Percentiles rank a stretch among this genome's conserved stretches.
Conservation (phyloP, 1,139 yeast species). For the Yamadazyma triangularis region DNA sequence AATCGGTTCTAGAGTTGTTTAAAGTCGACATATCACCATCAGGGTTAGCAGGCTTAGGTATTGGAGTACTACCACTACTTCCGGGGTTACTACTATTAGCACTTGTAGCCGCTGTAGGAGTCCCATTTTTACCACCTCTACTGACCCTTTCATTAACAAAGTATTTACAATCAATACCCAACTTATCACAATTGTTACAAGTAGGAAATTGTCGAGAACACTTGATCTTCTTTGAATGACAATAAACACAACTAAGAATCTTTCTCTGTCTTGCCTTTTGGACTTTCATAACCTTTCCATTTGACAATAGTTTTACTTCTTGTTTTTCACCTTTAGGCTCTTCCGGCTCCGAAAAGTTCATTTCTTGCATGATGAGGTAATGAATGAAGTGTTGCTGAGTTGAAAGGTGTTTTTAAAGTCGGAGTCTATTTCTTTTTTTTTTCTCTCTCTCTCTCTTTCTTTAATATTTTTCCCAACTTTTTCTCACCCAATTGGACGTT, state of each 20-base stretch:
- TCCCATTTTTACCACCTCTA: slow-evolving; percentile 48
- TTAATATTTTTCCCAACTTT: no score
- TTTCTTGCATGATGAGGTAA: no score
- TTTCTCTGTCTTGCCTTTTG: slow-evolving; percentile 57
- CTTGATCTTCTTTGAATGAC: slow-evolving; percentile 59
- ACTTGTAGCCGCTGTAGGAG: background rate
- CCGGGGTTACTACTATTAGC: background rate
- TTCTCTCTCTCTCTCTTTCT: no score
- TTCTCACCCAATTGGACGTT: no score
- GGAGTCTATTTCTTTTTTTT: no score
- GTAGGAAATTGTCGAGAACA: slow-evolving; percentile 48
- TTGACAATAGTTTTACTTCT: slow-evolving; percentile 14
- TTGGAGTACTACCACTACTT: no score
- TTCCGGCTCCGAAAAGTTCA: no score
- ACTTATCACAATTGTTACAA: slow-evolving; percentile 47
- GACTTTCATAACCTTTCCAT: slow-evolving; percentile 51
- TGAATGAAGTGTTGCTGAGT: no score
- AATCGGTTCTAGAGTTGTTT: no score
- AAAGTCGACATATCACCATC: background rate
- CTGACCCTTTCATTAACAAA: slow-evolving; percentile 53
- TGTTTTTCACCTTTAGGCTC: background rate
- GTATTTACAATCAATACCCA: slow-evolving; percentile 45
- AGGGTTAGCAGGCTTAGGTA: no score
- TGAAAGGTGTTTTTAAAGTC: no score
- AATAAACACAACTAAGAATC: slow-evolving; percentile 54